A percentile compares a stretch with the other conserved stretches of the same genome.
These are phyloP conservation scores for Ramaria rubella DNA, from an alignment of 768 basidiomycete genomes.

Conservation along the genomic window DNA sequence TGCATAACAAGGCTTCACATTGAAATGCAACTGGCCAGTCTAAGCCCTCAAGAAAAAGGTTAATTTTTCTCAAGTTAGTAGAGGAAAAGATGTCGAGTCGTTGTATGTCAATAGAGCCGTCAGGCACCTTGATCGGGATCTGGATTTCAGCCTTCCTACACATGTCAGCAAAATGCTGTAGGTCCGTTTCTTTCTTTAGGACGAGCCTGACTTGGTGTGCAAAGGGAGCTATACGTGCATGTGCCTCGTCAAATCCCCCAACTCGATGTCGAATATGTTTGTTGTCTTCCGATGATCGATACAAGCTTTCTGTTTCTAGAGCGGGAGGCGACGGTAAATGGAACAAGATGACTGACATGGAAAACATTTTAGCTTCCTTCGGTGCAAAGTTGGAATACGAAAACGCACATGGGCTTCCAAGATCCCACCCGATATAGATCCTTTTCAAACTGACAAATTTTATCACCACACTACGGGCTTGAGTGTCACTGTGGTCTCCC, in stretches of 20 bases:
- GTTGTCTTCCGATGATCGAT: slow-evolving; percentile 42
- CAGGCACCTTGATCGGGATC: slow-evolving; percentile 28
- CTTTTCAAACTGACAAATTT: slow-evolving; percentile 52
- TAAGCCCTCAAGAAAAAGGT: slow-evolving; percentile 37
- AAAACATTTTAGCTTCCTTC: neutral
- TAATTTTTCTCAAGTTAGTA: slow-evolving; percentile 41
- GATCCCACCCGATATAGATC: slow-evolving; percentile 55
- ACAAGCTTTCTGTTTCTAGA: slow-evolving; percentile 54
- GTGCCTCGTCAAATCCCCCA: slow-evolving; percentile 50
- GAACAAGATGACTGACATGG: slow-evolving; percentile 53
- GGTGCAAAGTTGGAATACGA: neutral
- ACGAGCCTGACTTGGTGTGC: slow-evolving; percentile 64
- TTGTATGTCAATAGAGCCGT: slow-evolving; percentile 41
- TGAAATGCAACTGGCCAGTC: slow-evolving; percentile 73
- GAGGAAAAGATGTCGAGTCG: slow-evolving; percentile 44
- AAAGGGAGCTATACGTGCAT: slow-evolving; percentile 57
- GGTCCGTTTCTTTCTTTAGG: slow-evolving; percentile 44
- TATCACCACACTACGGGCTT: slow-evolving; percentile 46
- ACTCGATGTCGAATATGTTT: slow-evolving; percentile 52
- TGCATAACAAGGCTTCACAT: slow-evolving; percentile 61
- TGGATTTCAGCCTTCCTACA: slow-evolving; percentile 41
- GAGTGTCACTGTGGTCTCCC: slow-evolving; percentile 48
- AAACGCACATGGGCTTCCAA: slow-evolving; percentile 54
- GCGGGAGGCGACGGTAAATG: slow-evolving; percentile 59
- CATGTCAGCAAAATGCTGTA: slow-evolving; percentile 45